Evolutionary conservation across 768 basidiomycete genomes (phyloP).

Genomic region (Pisolithus albus): DNA sequence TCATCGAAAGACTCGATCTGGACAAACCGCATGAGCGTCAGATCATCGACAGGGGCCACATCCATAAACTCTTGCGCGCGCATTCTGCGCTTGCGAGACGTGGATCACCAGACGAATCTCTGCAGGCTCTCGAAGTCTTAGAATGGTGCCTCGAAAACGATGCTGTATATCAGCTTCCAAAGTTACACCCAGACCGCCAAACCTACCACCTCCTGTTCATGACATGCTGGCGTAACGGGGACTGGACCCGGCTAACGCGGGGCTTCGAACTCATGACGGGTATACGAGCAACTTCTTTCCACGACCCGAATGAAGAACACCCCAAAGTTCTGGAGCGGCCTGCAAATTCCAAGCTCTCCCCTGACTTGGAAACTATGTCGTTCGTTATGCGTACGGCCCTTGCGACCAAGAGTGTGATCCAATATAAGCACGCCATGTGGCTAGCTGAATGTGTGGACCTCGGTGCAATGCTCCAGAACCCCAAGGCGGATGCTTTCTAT

Average conservation of each 20-base stretch:
- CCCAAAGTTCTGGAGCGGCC: conserved; percentile 39
- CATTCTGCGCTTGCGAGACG: conserved; percentile 36
- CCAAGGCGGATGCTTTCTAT: conserved; percentile 29
- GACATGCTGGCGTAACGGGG: conserved; percentile 55
- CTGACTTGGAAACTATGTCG: conserved; percentile 50
- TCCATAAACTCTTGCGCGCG: conserved; percentile 57
- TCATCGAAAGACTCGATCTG: conserved; percentile 37
- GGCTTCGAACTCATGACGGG: conserved; percentile 73
- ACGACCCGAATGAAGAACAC: conserved; percentile 34
- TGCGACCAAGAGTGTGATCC: conserved; percentile 39
- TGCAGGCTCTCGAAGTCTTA: conserved; percentile 49
- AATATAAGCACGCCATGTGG: conserved; percentile 56
- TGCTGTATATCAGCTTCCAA: conserved; percentile 38
- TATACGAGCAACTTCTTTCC: conserved; percentile 46
- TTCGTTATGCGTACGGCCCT: conserved; percentile 54
- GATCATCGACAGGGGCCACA: conserved; percentile 45
- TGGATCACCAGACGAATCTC: conserved; percentile 32
- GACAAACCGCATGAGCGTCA: conserved; percentile 25
- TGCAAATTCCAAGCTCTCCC: conserved; percentile 38
- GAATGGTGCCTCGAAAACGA: conserved; percentile 66
- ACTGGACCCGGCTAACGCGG: conserved; percentile 54
- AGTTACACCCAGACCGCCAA: conserved; percentile 26
- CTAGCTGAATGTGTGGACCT: conserved; percentile 46
- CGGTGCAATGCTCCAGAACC: conserved; percentile 27
- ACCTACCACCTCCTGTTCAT: conserved; percentile 59